Base-by-base conservation (phyloP, 2,329 filamentous ascomycete species). In the Aspergillus sp. region DNA sequence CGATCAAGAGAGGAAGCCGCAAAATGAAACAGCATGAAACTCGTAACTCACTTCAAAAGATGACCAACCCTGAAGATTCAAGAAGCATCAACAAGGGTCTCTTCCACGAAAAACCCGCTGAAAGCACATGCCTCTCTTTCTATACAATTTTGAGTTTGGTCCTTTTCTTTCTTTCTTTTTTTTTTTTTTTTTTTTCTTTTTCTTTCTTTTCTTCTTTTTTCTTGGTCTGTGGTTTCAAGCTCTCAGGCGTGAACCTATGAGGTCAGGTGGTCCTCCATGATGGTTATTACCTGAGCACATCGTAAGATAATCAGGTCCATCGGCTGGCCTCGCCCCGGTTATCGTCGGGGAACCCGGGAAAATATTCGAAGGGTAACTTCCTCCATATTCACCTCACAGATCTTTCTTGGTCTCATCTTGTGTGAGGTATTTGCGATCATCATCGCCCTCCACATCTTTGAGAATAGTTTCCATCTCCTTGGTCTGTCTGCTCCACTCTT, bases 401-500 rank as follows among this genome's bases (percentile, higher is more conserved):
- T 45, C 47, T n/a, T 49, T 49, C 36, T 49, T 47, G 27, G 39
- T 45, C n/a, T 30, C 28, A 13, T 38, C 36, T 12, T 38, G 27
- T 6, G 8, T 6, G 27, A 38, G 3, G 30, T 51, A 51, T 9
- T 34, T 45, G 7, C 48, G 46, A 35, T 51, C 43, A 37, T 48
- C 48, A 6, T 35, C 36, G 6, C 48, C 48, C 30, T 50, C 48
- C 1, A 50, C 41, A 10, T 48, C 48, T 39, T 44, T 46, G 27
- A 50, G 45, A 11, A 50, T 38, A 10, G 34, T 39, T 12, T 46
- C 42, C 48, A 46, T 46, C 37, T 50, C 48, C 29, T 45, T 37
- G 13, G 43, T 33, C 70, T 94, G 88, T 59, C 79, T 78, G 58
- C 82, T 77, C 87, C 88, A 93, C 64, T 88, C 83, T 47, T 74